Percentiles rank a stretch among this genome's conserved stretches.
These are phyloP conservation scores for Phyllosticta paracitricarpa DNA, from an alignment of 2,329 filamentous ascomycete genomes.

Conservation along the genomic window DNA sequence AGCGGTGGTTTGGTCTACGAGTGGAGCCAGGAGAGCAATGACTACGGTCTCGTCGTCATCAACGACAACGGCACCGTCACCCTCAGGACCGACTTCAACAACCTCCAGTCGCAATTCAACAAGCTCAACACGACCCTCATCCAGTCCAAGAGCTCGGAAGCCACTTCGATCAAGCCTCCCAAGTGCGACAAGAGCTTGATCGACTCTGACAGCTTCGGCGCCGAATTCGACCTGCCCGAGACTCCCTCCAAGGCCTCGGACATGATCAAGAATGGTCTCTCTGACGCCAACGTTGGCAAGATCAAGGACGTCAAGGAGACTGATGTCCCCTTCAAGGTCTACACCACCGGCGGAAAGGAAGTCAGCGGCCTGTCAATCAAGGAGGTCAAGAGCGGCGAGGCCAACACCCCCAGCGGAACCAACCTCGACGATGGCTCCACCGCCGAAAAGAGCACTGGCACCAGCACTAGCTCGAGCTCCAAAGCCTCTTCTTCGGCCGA, in stretches of 20 bases:
- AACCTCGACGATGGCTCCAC: constrained; percentile 9
- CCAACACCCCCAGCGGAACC: constrained; percentile 45
- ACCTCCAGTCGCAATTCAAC: constrained; percentile 64
- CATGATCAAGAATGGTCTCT: constrained; percentile 69
- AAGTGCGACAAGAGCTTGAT: constrained; percentile 60
- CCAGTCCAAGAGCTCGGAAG: constrained; percentile 50
- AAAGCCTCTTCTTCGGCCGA: constrained; percentile 7
- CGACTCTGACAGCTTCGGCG: constrained; percentile 55
- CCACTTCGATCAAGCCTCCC: constrained; percentile 47
- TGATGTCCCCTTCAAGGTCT: constrained; percentile 48
- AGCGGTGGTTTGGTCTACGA: constrained; percentile 76
- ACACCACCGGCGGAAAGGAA: constrained; percentile 43
- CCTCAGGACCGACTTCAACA: constrained; percentile 44
- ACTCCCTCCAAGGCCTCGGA: constrained; percentile 57
- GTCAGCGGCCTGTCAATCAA: constrained; percentile 56
- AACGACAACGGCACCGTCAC: constrained; percentile 33
- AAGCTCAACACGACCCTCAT: constrained; percentile 63
- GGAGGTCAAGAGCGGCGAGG: constrained; percentile 39
- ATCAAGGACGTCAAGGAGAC: constrained; percentile 51
- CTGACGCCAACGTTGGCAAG: constrained; percentile 44
- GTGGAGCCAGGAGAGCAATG: constrained; percentile 60
- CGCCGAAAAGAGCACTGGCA: not conserved
- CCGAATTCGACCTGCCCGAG: constrained; percentile 47
- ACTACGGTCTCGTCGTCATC: constrained; percentile 41
- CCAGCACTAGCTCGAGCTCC: constrained; percentile 3